Evolutionary conservation across 164 flowering plant species (phyloP).

Genomic region (Hamamelis virginiana): DNA sequence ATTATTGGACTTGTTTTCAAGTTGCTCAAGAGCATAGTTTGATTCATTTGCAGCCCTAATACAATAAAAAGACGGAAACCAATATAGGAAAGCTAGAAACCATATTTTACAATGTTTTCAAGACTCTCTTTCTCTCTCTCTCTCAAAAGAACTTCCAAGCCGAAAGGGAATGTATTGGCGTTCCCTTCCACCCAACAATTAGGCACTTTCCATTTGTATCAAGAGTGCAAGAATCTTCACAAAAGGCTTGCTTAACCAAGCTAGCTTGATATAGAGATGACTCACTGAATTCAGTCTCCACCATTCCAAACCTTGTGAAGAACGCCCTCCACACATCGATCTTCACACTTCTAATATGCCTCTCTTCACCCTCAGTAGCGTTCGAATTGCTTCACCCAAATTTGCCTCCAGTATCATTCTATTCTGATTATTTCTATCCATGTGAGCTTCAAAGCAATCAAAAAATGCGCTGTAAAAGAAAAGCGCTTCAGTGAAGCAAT

Average conservation of each 20-base stretch:
- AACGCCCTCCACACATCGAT: slow-evolving; percentile 44
- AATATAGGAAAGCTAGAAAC: too few relatives aligned
- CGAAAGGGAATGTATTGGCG: slow-evolving; percentile 37
- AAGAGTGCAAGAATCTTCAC: slow-evolving; percentile 19
- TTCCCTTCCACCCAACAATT: slow-evolving; percentile 44
- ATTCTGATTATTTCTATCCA: slow-evolving; percentile 3
- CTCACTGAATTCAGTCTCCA: slow-evolving; percentile 33
- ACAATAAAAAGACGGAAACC: too few relatives aligned
- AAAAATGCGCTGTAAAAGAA: slow-evolving; percentile 36
- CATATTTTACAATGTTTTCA: too few relatives aligned
- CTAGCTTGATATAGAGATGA: slow-evolving; percentile 31
- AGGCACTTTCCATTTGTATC: slow-evolving; percentile 27
- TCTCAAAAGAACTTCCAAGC: slow-evolving; percentile 37
- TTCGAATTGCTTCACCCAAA: slow-evolving; percentile 21
- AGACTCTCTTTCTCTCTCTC: neutral
- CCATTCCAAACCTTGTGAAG: slow-evolving; percentile 38
- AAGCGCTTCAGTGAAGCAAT: slow-evolving; percentile 34
- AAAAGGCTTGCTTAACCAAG: slow-evolving; percentile 23
- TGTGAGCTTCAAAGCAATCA: slow-evolving; percentile 34
- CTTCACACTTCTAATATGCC: slow-evolving; percentile 31
- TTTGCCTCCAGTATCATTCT: slow-evolving; percentile 14
- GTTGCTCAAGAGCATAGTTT: too few relatives aligned
- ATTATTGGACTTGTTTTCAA: too few relatives aligned
- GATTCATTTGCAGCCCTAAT: too few relatives aligned
- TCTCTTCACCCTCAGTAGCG: slow-evolving; percentile 29